Conservation (phyloP, 768 basidiomycete species). For the Lentinula sp. region DNA sequence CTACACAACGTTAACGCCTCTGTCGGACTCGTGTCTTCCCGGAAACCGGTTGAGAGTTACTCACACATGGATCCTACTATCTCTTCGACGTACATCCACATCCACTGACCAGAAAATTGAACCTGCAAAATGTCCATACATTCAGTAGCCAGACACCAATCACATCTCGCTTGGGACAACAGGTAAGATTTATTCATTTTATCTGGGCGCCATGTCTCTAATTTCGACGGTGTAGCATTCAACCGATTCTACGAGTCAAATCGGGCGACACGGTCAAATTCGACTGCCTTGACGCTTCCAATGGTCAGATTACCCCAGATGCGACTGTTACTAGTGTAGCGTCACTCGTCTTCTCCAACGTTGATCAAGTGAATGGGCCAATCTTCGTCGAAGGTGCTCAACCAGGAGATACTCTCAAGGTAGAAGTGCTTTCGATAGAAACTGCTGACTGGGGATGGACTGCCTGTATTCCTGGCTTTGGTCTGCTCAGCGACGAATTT, state of each 20-base stretch:
- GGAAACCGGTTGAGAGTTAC: too few species aligned
- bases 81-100: conserved; percentile 43
- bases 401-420: conserved; percentile 53
- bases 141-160: conserved; percentile 43
- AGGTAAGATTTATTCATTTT: conserved; percentile 27
- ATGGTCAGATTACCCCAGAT: conserved; percentile 45
- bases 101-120: conserved; percentile 41
- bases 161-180: conserved; percentile 56
- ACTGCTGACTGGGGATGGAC: conserved; percentile 63
- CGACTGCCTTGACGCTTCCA: conserved; percentile 60
- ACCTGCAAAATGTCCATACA: conserved; percentile 37
- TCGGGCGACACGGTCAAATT: conserved; percentile 53
- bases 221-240: conserved; percentile 30
- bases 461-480: conserved; percentile 52
- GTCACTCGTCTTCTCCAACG: conserved; percentile 37
- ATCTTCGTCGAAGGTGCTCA: conserved; percentile 44
- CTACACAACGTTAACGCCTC: too few species aligned
- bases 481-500: conserved; percentile 51
- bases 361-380: conserved; percentile 58
- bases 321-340: conserved; percentile 31
- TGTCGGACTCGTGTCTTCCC: too few species aligned
- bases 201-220: not conserved
- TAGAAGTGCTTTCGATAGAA: conserved; percentile 49
- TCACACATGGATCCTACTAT: conserved; percentile 9
- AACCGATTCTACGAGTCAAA: conserved; percentile 39